phyloP scores from a whole-genome alignment of 108 stramenopile species.

The Skeletonema marinoi region DNA sequence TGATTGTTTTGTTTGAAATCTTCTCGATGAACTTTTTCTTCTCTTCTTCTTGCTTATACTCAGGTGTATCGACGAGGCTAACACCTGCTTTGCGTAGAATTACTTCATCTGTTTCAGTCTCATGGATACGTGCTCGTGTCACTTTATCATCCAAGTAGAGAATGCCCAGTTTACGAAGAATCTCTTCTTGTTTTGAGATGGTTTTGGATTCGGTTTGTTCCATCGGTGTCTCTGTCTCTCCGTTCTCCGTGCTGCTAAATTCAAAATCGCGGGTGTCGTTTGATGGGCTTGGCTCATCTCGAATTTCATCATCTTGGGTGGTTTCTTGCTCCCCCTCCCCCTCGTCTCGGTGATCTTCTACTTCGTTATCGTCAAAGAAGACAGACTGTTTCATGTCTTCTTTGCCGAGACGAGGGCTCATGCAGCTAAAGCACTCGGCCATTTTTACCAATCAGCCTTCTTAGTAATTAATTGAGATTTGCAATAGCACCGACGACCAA shows the following conservation, averaged over 20 bases:
- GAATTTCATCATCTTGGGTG: neutral
- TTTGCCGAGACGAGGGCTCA: neutral
- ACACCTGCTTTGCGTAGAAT: slow-evolving; percentile 1
- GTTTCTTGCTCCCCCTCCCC: neutral
- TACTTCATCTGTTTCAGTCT: neutral
- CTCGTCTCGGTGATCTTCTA: neutral
- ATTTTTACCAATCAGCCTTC: neutral
- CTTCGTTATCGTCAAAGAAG: neutral
- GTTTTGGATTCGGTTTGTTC: neutral
- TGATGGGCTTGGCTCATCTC: neutral
- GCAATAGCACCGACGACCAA: too few relatives aligned
- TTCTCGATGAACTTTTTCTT: neutral
- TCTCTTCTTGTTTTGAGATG: neutral
- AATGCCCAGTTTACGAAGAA: slow-evolving; percentile 7
- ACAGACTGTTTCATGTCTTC: neutral
- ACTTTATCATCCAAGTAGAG: slow-evolving; percentile 7
- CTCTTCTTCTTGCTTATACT: neutral
- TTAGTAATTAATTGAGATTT: too few relatives aligned
- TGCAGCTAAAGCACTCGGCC: neutral
- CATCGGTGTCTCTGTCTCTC: neutral
- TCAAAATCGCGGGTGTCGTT: neutral
- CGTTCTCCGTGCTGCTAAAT: neutral
- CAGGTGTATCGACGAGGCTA: neutral
- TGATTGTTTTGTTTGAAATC: neutral
- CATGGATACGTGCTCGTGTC: neutral